These are phyloP conservation scores for Primulina eburnea DNA, from an alignment of 257 asterid species.

Conservation along the genomic window DNA sequence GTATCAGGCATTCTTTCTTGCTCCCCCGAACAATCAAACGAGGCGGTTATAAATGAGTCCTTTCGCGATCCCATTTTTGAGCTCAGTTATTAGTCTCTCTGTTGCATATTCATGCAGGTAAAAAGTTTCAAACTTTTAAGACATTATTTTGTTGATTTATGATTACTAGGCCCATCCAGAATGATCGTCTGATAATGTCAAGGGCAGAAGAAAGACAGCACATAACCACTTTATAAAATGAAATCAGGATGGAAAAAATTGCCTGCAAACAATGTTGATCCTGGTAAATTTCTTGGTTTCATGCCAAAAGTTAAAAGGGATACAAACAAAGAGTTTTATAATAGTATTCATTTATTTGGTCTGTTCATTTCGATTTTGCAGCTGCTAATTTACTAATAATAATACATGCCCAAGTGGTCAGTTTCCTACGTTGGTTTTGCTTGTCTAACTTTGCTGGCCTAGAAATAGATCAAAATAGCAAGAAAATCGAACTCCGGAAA, in stretches of 20 bases:
- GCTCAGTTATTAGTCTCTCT: neutral
- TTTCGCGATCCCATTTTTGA: slow-evolving; percentile 19
- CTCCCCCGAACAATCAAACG: neutral
- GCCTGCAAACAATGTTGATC: neutral
- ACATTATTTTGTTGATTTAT: neutral
- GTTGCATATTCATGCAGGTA: neutral
- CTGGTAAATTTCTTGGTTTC: neutral
- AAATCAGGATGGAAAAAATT: neutral
- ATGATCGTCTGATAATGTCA: neutral
- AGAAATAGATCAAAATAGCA: neutral
- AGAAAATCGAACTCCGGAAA: neutral
- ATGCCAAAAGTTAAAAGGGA: neutral
- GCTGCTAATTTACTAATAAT: neutral
- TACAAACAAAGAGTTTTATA: too few species aligned
- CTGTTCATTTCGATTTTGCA: neutral
- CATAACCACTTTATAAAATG: neutral
- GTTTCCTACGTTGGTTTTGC: neutral
- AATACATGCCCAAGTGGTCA: neutral
- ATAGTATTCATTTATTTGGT: neutral
- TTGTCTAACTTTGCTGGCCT: neutral
- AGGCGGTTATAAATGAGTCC: slow-evolving; percentile 20
- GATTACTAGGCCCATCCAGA: neutral
- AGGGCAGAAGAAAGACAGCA: neutral
- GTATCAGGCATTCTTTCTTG: slow-evolving; percentile 16
- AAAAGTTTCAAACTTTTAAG: neutral